phyloP scores from a whole-genome alignment of 1,284 basidiomycete species.

The Sanghuangporus weigelae region DNA sequence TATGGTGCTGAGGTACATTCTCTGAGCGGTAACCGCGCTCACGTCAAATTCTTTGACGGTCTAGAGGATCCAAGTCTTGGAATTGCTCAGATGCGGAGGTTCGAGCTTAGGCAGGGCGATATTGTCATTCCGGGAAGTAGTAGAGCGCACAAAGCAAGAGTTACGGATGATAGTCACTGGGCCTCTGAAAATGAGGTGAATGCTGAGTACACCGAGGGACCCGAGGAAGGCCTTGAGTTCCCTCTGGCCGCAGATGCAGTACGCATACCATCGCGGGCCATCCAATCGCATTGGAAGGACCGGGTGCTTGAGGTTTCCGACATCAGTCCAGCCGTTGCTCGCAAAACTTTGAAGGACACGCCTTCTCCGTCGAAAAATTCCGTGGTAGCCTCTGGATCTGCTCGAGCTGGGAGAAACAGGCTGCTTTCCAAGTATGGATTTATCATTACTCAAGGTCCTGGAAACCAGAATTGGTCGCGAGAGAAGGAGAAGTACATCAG shows the following conservation, averaged over 20 bases:
- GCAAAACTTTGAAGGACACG: slow-evolving; percentile 27
- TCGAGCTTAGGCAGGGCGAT: slow-evolving; percentile 48
- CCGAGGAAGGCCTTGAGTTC: slow-evolving; percentile 27
- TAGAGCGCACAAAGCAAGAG: slow-evolving; percentile 26
- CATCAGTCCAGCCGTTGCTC: slow-evolving; percentile 37
- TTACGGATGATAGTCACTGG: slow-evolving; percentile 33
- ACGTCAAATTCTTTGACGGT: slow-evolving; percentile 50
- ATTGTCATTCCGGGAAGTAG: slow-evolving; percentile 36
- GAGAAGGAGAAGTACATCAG: slow-evolving; percentile 37
- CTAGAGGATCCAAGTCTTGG: slow-evolving; percentile 37
- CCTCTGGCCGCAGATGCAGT: slow-evolving; percentile 33
- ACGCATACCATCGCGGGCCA: slow-evolving; percentile 42
- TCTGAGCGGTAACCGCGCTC: slow-evolving; percentile 30
- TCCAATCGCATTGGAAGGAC: slow-evolving; percentile 48
- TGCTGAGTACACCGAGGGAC: slow-evolving; percentile 36
- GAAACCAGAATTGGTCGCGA: slow-evolving; percentile 20
- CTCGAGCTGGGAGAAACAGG: slow-evolving; percentile 27
- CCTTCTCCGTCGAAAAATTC: slow-evolving; percentile 43
- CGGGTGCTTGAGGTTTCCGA: slow-evolving; percentile 36
- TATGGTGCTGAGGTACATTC: slow-evolving; percentile 54
- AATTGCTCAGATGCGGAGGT: slow-evolving; percentile 49
- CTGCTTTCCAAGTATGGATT: slow-evolving; percentile 43
- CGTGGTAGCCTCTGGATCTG: slow-evolving; percentile 26
- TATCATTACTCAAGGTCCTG: slow-evolving; percentile 40
- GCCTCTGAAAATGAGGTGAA: slow-evolving; percentile 31